Base-by-base conservation (phyloP, 331 rosid species). In the Erythrophleum ivorense region DNA sequence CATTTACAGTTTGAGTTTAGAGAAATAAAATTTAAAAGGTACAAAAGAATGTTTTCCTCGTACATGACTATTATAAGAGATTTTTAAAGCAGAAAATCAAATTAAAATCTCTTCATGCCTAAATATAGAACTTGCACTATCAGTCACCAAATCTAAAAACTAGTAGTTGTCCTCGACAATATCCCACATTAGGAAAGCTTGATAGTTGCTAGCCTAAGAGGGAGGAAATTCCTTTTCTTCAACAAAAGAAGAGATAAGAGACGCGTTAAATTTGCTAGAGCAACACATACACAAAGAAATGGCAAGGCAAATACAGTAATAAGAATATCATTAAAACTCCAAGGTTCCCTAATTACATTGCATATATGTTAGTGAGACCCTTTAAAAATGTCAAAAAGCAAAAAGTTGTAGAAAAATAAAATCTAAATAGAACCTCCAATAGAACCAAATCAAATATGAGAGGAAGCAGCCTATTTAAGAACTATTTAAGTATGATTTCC, bases 1-100 rank as follows among this genome's bases (percentile, higher is more conserved):
- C 84, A 66, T 82, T 84, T 80, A 80, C 77, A 85, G 84, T 87
- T 81, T 62, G 83, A 69, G 79, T 55, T 73, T 79, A 36, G 45
- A 81, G 74, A 83, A 75, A 77, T 48, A 76, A 29, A 46, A 15
- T 78, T 57, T 70, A 64, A 21, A 24, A 75, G 59, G 59, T 65
- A 57, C 57, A 84, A 75, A 38, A 76, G 24, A 49, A 75, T 33
- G 45, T 71, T 75, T 75, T 74, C 69, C 81, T 29, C 85, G 46
- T 9, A 46, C 60, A 29, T 11, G 41, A 48, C 14, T 19, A 3
- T 11, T 13, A 48, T 71, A 12, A 29, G 9, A 43, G 4, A 24
- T 11, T 73, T 34, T 10, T 18, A 0, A 18, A 34, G 50, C 9
- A 15, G 77, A 53, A 9, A 52, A 67, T 68, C 65, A 54, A 33